A percentile compares a stretch with the other conserved stretches of the same genome.
Evolutionary conservation across 2,329 filamentous ascomycete species (phyloP).

Genomic region (Zasmidium cellare): DNA sequence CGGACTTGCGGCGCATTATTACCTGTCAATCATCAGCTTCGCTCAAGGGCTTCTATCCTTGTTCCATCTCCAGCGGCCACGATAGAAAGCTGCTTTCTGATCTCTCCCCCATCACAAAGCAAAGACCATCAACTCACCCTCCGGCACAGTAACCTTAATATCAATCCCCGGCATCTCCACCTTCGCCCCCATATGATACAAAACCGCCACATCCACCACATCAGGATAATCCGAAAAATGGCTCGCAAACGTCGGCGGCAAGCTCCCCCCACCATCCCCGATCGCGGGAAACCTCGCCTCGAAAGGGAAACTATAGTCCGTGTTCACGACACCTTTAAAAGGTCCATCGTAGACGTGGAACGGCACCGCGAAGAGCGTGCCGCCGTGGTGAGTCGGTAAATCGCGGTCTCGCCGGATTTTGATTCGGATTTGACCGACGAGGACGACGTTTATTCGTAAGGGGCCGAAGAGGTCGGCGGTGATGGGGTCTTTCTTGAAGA

Average conservation of each 20-base stretch:
- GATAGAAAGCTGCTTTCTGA: too few relatives aligned
- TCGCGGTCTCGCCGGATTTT: conserved; percentile 15
- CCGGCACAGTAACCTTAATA: conserved; percentile 11
- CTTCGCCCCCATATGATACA: conserved; percentile 13
- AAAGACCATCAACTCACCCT: background rate
- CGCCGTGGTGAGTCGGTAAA: conserved; percentile 17
- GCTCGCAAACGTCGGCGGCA: conserved; percentile 14
- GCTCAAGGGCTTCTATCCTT: background rate
- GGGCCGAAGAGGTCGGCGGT: conserved; percentile 22
- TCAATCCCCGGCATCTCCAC: conserved; percentile 22
- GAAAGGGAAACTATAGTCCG: conserved; percentile 14
- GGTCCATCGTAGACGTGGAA: conserved; percentile 16
- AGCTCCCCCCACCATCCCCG: background rate
- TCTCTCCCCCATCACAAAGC: background rate
- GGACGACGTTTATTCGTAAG: conserved; percentile 9
- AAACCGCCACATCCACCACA: conserved; percentile 14
- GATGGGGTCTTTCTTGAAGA: conserved; percentile 16
- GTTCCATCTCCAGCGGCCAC: too few relatives aligned
- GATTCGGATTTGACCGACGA: conserved; percentile 15
- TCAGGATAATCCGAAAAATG: conserved; percentile 21
- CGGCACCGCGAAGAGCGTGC: conserved; percentile 8
- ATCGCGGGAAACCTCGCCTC: conserved; percentile 11
- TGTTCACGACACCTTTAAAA: conserved; percentile 17
- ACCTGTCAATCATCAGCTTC: background rate
- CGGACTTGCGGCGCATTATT: background rate